Evolutionary conservation across 257 asterid species (phyloP), one percentile per base, ranked within the genome.

Genomic region (Solanum boliviense): DNA sequence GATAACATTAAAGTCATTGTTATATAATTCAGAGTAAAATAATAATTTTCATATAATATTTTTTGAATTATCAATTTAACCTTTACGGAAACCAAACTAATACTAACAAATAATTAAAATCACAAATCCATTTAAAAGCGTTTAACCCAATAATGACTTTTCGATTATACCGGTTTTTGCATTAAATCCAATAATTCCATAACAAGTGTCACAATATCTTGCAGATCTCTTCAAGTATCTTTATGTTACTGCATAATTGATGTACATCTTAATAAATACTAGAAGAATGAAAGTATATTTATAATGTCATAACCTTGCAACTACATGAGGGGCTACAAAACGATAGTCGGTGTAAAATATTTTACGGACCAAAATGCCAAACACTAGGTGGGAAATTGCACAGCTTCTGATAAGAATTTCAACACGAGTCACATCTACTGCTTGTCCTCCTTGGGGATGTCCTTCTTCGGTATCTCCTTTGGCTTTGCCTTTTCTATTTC

Each of bases 401-500:
- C 46, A 34, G 46, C 9, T 32, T 72, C 81, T 18, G 81, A 72
- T 8, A 72, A 39, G n/a, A 78, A 79, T 39, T n/a, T 39, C 60
- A 39, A 13, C 29, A 39, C 5, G 13, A 78, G n/a, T 25, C 38
- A 72, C 48, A 34, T 83, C 93, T 93, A 91, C 71, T 89, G 92
- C 89, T 91, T 91, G 91, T 92, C 94, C 35, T 92, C 92, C 91
- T 93, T 92, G 0, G 96, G 93, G 23, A 65, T 36, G 87, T 94
- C 94, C 87, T 95, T 94, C 76, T 90, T 92, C 3, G 95, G 93
- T 73, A 91, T 89, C 85, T 93, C 98, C 90, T 93, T 94, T 2
- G 95, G 94, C 83, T 92, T 95, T 35, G 91, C 90, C 91, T 95
- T 94, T 91, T 95, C 95, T 38, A 91, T 91, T 84, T 92, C 94